Evolutionary conservation across 2,329 filamentous ascomycete genomes (phyloP).

Genomic region (Botrytis fabae): DNA sequence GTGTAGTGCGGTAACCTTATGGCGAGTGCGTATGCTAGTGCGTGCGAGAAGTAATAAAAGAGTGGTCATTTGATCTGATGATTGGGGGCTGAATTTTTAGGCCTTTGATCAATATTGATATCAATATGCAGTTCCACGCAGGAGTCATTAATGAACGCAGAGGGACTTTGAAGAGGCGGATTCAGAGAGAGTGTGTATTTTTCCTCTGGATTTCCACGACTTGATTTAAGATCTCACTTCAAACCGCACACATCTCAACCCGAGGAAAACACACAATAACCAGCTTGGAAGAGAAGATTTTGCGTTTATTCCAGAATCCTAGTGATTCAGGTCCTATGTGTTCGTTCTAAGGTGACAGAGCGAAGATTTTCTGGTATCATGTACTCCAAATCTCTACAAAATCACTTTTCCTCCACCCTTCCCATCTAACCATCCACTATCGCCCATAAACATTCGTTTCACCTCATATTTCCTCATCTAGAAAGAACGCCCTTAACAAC

Average conservation of each 20-base stretch:
- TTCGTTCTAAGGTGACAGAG: not conserved
- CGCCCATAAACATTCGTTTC: not conserved
- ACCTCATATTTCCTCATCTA: conserved; percentile 24
- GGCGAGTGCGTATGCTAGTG: not conserved
- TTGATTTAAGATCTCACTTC: not conserved
- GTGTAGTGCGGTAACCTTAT: not conserved
- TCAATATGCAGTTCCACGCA: not conserved
- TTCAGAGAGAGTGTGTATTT: not conserved
- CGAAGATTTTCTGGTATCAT: conserved; percentile 8
- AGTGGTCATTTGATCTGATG: not conserved
- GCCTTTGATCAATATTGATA: not conserved
- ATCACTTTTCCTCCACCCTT: not conserved
- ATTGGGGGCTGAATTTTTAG: not conserved
- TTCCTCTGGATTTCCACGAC: not conserved
- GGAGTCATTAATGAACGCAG: not conserved
- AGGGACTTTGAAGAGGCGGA: not conserved
- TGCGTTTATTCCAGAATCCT: not conserved
- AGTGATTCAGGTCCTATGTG: too few relatives aligned
- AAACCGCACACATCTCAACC: not conserved
- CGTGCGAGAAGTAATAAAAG: not conserved
- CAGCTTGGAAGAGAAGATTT: not conserved
- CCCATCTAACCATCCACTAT: not conserved
- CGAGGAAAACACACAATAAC: not conserved
- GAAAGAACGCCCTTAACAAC: conserved; percentile 37
- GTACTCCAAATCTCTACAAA: not conserved